Conservation (phyloP, 768 basidiomycete genomes). For the Clitopilus passeckerianus region DNA sequence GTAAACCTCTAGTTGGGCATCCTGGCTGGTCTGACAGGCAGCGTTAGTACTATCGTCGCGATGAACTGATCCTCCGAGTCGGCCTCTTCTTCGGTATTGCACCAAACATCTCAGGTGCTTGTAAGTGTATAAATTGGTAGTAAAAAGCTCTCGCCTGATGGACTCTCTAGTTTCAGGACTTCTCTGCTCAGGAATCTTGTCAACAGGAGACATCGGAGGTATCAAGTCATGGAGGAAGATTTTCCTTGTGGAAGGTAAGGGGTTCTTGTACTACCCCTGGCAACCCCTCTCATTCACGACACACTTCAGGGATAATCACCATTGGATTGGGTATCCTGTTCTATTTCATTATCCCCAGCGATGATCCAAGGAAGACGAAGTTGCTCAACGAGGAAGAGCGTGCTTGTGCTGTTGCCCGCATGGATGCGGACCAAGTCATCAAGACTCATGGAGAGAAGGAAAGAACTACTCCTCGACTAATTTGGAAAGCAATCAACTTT, state of each 20-base stretch:
- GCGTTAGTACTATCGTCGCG: conserved; percentile 27
- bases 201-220: conserved; percentile 21
- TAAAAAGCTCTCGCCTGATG: background rate
- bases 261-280: background rate
- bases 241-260: conserved; percentile 24
- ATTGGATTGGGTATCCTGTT: conserved; percentile 18
- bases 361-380: conserved; percentile 18
- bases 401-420: conserved; percentile 19
- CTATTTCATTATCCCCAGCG: conserved; percentile 21
- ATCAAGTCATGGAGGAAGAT: conserved; percentile 31
- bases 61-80: conserved; percentile 28
- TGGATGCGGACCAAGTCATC: conserved; percentile 22
- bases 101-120: conserved; percentile 28
- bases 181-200: conserved; percentile 29
- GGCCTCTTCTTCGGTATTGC: conserved; percentile 30
- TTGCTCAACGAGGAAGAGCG: conserved; percentile 23
- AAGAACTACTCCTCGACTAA: conserved; percentile 17
- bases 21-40: background rate
- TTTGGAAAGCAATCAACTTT: conserved; percentile 18
- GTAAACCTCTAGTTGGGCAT: conserved; percentile 6
- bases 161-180: conserved; percentile 28
- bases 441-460: conserved; percentile 23
- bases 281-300: background rate
- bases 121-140: conserved; percentile 13
- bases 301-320: conserved; percentile 21